Conservation (phyloP, 108 stramenopile species). For the Skeletonema menzelii region DNA sequence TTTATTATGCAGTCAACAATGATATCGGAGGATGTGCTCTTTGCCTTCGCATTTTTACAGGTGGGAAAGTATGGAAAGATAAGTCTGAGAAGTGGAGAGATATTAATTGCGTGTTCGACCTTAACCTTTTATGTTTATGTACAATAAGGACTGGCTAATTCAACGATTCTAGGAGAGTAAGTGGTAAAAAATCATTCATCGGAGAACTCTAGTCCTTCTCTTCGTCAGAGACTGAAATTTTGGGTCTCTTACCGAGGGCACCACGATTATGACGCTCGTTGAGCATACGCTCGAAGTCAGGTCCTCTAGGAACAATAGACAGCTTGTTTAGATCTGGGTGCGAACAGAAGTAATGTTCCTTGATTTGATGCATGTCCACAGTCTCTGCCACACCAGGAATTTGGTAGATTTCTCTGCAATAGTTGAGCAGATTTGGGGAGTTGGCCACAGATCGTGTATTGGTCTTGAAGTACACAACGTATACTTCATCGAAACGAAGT, state of each 20-base stretch:
- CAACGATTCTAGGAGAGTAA: too few relatives aligned
- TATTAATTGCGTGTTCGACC: too few relatives aligned
- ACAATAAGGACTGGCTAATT: too few relatives aligned
- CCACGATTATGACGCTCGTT: conserved; percentile 60
- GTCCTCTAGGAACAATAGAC: conserved; percentile 79
- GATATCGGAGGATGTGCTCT: too few relatives aligned
- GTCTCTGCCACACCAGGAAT: conserved; percentile 87
- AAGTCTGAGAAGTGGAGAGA: too few relatives aligned
- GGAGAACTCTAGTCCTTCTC: neutral
- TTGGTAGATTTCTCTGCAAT: conserved; percentile 93
- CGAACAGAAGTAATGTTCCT: conserved; percentile 92
- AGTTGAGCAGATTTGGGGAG: conserved; percentile 88
- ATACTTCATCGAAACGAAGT: conserved; percentile 93
- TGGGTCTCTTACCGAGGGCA: conserved; percentile 8
- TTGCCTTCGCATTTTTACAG: too few relatives aligned
- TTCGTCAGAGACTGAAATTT: neutral
- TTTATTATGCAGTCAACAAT: too few relatives aligned
- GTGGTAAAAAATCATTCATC: too few relatives aligned
- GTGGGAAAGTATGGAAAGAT: too few relatives aligned
- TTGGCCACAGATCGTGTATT: conserved; percentile 77
- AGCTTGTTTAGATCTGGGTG: conserved; percentile 86
- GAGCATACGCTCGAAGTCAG: conserved; percentile 63
- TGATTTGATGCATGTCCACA: conserved; percentile 94
- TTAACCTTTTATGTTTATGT: too few relatives aligned
- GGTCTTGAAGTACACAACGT: conserved; percentile 92